Evolutionary conservation across 179 eudicot species (phyloP).

Genomic region (Spergularia azorica): DNA sequence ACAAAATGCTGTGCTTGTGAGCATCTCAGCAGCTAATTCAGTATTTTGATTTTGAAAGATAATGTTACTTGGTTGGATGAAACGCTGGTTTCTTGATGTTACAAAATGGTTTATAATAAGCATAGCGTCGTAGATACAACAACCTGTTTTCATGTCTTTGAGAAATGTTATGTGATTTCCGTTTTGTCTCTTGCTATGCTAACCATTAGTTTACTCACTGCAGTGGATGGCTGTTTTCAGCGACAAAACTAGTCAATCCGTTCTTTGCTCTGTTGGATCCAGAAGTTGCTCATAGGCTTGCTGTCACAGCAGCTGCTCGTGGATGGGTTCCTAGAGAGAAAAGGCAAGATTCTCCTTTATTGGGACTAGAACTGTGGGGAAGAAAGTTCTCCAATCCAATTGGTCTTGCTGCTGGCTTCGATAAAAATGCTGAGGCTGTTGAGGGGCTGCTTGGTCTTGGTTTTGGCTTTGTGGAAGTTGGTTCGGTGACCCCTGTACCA

Average conservation of each 20-base stretch:
- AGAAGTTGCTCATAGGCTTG: conserved; percentile 84
- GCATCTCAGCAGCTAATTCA: no score
- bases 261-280: conserved; percentile 90
- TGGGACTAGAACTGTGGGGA: conserved; percentile 93
- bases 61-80: no score
- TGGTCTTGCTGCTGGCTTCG: conserved; percentile 99
- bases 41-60: no score
- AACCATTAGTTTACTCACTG: no score
- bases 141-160: no score
- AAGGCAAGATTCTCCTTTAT: conserved; percentile 76
- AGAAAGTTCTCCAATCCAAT: conserved; percentile 91
- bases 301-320: conserved; percentile 89
- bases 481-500: conserved; percentile 95
- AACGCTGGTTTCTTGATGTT: no score
- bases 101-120: no score
- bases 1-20: no score
- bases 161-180: no score
- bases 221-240: conserved; percentile 78
- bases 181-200: no score
- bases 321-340: conserved; percentile 98
- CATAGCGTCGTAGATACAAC: no score
- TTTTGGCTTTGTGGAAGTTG: conserved; percentile 97
- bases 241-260: conserved; percentile 95
- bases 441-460: conserved; percentile 96
- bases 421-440: conserved; percentile 99